These are phyloP conservation scores for Plenodomus biglobosus DNA, from an alignment of 2,329 filamentous ascomycete species.

Conservation along the genomic window DNA sequence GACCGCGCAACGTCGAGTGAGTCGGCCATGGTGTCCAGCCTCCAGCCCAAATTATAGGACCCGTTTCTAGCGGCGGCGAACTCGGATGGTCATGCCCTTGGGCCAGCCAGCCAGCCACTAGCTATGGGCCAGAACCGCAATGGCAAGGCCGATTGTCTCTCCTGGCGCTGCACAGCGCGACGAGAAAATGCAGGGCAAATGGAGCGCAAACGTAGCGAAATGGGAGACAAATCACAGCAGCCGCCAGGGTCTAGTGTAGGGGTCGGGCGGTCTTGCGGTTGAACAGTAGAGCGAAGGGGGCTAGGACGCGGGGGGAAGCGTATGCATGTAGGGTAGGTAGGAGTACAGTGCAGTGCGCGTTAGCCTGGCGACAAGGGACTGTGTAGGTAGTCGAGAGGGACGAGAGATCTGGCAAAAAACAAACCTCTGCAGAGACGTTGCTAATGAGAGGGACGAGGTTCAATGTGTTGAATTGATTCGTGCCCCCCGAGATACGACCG, in stretches of 20 bases:
- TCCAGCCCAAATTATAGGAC: background rate
- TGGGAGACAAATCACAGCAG: background rate
- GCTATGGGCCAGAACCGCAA: background rate
- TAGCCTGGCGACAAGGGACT: no score
- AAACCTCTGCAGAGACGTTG: background rate
- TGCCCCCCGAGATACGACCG: background rate
- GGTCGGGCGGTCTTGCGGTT: background rate
- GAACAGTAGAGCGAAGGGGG: background rate
- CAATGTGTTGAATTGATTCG: background rate
- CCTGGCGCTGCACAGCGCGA: background rate
- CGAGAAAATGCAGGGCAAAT: background rate
- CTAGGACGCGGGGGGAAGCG: background rate
- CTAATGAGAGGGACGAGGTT: background rate
- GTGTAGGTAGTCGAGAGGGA: no score
- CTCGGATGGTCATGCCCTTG: slow-evolving; percentile 1
- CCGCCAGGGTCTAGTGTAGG: background rate
- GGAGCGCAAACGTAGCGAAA: background rate
- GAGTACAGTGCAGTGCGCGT: no score
- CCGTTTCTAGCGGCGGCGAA: background rate
- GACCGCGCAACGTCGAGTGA: slow-evolving; percentile 1
- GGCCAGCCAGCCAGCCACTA: slow-evolving; percentile 3
- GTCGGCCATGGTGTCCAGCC: slow-evolving; percentile 1
- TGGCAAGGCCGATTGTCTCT: background rate
- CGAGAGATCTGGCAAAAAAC: background rate
- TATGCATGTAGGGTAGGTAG: no score